Percentiles rank a stretch among this genome's conserved stretches.
phyloP scores from a whole-genome alignment of 805 yeast species.

The Candida dajiaensis region DNA sequence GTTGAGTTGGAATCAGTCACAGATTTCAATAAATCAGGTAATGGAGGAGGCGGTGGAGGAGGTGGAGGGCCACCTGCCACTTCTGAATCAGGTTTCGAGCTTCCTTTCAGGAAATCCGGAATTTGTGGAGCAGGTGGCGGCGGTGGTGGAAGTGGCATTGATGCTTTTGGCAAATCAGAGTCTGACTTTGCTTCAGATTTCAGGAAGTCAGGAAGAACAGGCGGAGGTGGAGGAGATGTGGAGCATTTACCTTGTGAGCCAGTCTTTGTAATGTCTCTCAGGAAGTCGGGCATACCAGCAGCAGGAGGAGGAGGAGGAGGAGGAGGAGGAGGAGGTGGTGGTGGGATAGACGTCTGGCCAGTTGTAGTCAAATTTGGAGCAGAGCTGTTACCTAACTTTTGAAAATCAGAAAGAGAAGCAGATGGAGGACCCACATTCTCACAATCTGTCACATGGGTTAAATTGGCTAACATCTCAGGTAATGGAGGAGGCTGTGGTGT shows the following conservation, averaged over 20 bases:
- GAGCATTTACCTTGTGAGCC: background rate
- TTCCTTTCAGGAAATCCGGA: background rate
- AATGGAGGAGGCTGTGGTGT: slow-evolving; percentile 25
- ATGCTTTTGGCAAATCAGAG: background rate
- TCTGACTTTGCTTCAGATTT: background rate
- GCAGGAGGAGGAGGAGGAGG: slow-evolving; percentile 10
- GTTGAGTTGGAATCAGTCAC: background rate
- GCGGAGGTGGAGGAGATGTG: slow-evolving; percentile 4
- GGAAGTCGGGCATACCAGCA: background rate
- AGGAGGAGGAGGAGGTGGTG: slow-evolving; percentile 7
- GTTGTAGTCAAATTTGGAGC: too few relatives aligned
- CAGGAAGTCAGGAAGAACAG: slow-evolving; percentile 9
- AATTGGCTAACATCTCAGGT: background rate
- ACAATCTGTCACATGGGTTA: too few relatives aligned
- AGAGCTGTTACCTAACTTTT: too few relatives aligned
- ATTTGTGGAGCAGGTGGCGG: background rate
- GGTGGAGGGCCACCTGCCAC: background rate
- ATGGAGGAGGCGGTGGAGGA: slow-evolving; percentile 6
- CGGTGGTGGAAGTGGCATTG: background rate
- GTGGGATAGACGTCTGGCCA: slow-evolving; percentile 2
- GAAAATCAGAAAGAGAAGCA: background rate
- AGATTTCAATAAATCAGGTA: slow-evolving; percentile 2
- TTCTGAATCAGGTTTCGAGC: background rate
- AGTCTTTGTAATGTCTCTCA: background rate
- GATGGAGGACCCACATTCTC: background rate